Evolutionary conservation across 1,139 yeast genomes (phyloP).

Genomic region (Casaregolazyma suthepensis): DNA sequence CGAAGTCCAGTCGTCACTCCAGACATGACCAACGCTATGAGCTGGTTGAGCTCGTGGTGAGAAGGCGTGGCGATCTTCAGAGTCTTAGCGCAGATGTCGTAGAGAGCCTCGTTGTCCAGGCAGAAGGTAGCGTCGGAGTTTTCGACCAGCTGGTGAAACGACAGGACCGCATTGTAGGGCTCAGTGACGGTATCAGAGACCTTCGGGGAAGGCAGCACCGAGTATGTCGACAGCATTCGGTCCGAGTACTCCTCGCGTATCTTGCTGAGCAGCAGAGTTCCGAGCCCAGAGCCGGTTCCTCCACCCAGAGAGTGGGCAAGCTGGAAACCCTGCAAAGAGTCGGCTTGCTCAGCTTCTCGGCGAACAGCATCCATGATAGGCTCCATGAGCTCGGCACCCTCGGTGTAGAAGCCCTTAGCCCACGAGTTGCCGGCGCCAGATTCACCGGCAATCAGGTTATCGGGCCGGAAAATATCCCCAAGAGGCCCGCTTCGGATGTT

Average conservation of each 20-base stretch:
- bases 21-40: constrained; percentile 41
- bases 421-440: constrained; percentile 45
- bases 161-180: constrained; percentile 40
- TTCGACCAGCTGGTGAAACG: constrained; percentile 41
- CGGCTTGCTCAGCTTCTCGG: constrained; percentile 42
- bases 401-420: constrained; percentile 46
- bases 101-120: constrained; percentile 42
- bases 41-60: constrained; percentile 38
- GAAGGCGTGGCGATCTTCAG: constrained; percentile 37
- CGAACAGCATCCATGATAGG: constrained; percentile 42
- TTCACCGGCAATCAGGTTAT: constrained; percentile 40
- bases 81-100: constrained; percentile 39
- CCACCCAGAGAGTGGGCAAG: constrained; percentile 44
- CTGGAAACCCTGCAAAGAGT: constrained; percentile 43
- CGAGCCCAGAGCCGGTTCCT: constrained; percentile 44
- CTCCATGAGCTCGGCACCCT: constrained; percentile 43
- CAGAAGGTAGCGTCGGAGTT: constrained; percentile 42
- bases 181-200: constrained; percentile 43
- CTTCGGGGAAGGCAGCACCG: constrained; percentile 41
- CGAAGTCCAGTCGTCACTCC: constrained; percentile 43
- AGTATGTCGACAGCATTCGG: constrained; percentile 42
- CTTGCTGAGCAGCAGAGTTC: constrained; percentile 37
- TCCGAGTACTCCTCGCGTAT: constrained; percentile 42
- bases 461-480: constrained; percentile 42
- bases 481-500: constrained; percentile 38